Base-by-base conservation (phyloP, 1,284 basidiomycete species). In the Leucoagaricus sp. region DNA sequence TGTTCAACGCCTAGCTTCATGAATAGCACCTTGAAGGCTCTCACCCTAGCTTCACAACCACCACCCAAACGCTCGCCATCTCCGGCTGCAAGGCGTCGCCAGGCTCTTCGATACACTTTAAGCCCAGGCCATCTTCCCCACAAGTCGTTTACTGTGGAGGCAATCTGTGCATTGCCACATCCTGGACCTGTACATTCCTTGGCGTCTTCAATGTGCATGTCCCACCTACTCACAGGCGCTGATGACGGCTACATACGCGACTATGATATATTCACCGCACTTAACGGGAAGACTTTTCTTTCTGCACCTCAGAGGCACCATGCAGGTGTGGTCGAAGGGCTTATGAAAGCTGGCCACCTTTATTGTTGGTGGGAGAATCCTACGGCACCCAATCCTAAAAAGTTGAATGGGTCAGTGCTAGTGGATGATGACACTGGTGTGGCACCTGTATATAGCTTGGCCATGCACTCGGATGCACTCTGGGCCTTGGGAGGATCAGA, bases 181-280 rank as follows among this genome's bases (percentile, higher is more conserved):
- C 93, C 93, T 1, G 84, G 84, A 2, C 88, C 94, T 3, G 94
- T 93, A 0, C 93, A 97, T 72, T 83, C 91, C 12, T 83, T 98
- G 21, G 88, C 94, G 1, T 79, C 91, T 3, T 93, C 93, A 0
- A 73, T 84, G n/a, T 97, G 96, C 72, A 87, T 94, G 79, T 86
- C 90, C 25, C 93, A 96, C 67, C 78, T 98, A 12, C 74, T 98
- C 46, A 94, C 94, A 4, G 96, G 95, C 38, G 93, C 93, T 9
- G 89, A 95, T 60, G 96, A 98, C 71, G 96, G 96, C 9, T 95
- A 94, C 65, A 89, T 98, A 45, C 86, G 96, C 40, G 86, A 93
- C 72, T 98, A 97, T 75, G 95, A 98, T 71, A 84, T 96, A 52
- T 96, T 93, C 72, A 73, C 89, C 23, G 89, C 91, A 45, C 88